Evolutionary conservation across 805 yeast genomes (phyloP), one percentile per base, ranked within the genome.

Genomic region (Starmerella cellae): DNA sequence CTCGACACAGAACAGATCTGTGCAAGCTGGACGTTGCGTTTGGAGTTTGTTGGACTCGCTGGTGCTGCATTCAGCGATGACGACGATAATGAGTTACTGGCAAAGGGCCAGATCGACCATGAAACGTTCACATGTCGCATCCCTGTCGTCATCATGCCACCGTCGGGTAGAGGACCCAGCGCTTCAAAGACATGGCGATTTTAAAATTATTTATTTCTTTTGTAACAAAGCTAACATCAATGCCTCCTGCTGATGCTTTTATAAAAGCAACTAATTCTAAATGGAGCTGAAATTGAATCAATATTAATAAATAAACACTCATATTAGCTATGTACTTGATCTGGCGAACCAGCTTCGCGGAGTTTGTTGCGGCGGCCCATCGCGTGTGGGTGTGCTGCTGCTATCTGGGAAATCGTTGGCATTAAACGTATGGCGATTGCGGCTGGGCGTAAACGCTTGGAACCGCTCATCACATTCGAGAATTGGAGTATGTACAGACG

Each of bases 141-240:
- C n/a, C 57, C 57, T 1, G 16, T 54, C 10, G 23, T 40, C 1
- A 39, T 54, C 1, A 41, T 54, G 19, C 54, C 56, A 4, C 54
- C 54, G 1, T 39, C 34, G 11, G 31, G 24, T 16, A 50, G 53
- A 16, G 51, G 52, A 29, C 43, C 32, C 35, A 34, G 38, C 10
- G 49, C 45, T 13, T 19, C 45, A 2, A 48, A 50, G 20, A 34
- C 40, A 6, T 53, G 57, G 57, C 26, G 34, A 10, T 39, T 52
- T 13, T 37, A 32, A n/a, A 18, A 2, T n/a, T 19, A 34, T 19
- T 34, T 34, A 8, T 10, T 11, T 17, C 6, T 11, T 8, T n/a
- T n/a, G n/a, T n/a, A n/a, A n/a, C n/a, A n/a, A n/a, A n/a, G n/a
- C n/a, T n/a, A n/a, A n/a, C n/a, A n/a, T n/a, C n/a, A n/a, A 26